A percentile compares a stretch with the other conserved stretches of the same genome.
phyloP scores from a whole-genome alignment of 2,329 filamentous ascomycete species.

The Penicillium polonicum region DNA sequence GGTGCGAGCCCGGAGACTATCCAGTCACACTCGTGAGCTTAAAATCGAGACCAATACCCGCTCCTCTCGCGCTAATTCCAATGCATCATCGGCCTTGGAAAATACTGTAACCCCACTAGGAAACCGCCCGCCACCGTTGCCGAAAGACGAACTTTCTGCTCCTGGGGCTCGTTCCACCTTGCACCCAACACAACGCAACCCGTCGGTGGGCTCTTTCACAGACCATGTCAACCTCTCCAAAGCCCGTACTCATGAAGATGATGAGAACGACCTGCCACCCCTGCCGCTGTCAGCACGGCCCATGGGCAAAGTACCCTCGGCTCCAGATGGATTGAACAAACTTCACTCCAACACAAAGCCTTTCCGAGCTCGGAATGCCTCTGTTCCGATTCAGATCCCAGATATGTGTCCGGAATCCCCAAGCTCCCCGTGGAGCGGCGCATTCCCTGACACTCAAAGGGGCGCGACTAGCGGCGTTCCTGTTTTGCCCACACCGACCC shows the following conservation, averaged over 20 bases:
- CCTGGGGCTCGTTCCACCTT: conserved; percentile 18
- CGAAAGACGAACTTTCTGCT: conserved; percentile 30
- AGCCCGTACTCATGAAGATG: conserved; percentile 47
- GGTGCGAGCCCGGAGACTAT: conserved; percentile 74
- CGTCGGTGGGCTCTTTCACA: conserved; percentile 36
- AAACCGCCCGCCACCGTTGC: conserved; percentile 28
- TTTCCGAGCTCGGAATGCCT: conserved; percentile 72
- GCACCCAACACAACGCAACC: conserved; percentile 33
- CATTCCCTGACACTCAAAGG: conserved; percentile 54
- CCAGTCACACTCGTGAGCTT: conserved; percentile 77
- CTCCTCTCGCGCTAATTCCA: conserved; percentile 29
- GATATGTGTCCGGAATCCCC: conserved; percentile 67
- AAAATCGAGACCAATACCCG: conserved; percentile 75
- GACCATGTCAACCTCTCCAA: conserved; percentile 45
- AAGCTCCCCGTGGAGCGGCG: conserved; percentile 69
- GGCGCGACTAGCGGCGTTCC: conserved; percentile 55
- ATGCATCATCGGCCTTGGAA: conserved; percentile 27
- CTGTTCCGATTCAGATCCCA: conserved; percentile 59
- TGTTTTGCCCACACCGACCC: conserved; percentile 67
- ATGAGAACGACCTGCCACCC: conserved; percentile 32
- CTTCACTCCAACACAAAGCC: conserved; percentile 71
- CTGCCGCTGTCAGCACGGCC: conserved; percentile 37
- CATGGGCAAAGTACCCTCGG: conserved; percentile 42
- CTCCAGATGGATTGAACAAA: conserved; percentile 55
- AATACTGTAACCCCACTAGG: conserved; percentile 27